These are phyloP conservation scores for Aegilops longissima DNA, from an alignment of 176 grass and related monocot species.

Conservation along the genomic window DNA sequence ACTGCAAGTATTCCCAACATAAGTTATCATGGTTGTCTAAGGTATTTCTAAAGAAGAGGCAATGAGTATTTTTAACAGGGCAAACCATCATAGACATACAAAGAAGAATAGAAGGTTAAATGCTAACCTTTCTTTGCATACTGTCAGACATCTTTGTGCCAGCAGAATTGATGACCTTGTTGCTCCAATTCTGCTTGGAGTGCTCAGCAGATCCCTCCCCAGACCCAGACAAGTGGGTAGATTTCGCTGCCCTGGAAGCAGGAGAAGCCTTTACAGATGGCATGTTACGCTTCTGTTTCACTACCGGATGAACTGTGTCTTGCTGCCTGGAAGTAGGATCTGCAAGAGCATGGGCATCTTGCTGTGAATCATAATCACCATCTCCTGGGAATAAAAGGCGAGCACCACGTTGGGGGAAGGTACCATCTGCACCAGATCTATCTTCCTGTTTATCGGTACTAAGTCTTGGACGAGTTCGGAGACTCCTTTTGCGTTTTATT, in stretches of 20 bases:
- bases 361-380: conserved; percentile 47
- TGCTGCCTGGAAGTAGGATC: conserved; percentile 51
- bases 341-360: conserved; percentile 33
- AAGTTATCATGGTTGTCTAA: background rate
- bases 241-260: conserved; percentile 55
- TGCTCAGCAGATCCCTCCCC: conserved; percentile 50
- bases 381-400: conserved; percentile 43
- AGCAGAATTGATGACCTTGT: conserved; percentile 43
- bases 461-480: conserved; percentile 76
- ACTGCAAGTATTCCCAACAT: background rate
- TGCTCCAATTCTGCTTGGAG: conserved; percentile 68
- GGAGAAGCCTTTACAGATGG: conserved; percentile 64
- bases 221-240: conserved; percentile 60
- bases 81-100: conserved; percentile 10
- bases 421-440: conserved; percentile 53
- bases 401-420: conserved; percentile 45
- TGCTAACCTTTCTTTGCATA: conserved; percentile 88
- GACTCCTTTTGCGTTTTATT: conserved; percentile 93
- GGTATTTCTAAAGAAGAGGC: background rate
- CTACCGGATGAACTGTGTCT: conserved; percentile 25
- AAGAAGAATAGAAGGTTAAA: background rate
- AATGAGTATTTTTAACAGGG: background rate
- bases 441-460: conserved; percentile 72
- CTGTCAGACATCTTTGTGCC: conserved; percentile 87
- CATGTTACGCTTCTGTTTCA: conserved; percentile 70